A percentile compares a stretch with the other conserved stretches of the same genome.
These are phyloP conservation scores for Ganoderma sp. DNA, from an alignment of 1,284 basidiomycete genomes.

Conservation along the genomic window DNA sequence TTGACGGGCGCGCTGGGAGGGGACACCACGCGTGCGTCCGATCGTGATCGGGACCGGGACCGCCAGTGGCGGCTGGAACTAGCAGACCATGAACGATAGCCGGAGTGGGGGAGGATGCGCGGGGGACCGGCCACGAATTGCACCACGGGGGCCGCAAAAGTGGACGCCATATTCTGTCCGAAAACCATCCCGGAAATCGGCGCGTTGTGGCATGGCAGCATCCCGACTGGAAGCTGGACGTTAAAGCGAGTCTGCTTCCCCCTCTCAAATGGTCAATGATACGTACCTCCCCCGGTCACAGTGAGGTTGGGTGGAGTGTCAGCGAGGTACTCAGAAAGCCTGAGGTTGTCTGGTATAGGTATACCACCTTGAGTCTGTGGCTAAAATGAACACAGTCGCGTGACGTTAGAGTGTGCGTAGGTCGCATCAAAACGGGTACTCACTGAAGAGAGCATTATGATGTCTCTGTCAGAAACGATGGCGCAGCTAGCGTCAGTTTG, in stretches of 20 bases:
- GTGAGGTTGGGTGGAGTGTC: neutral
- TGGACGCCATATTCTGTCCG: neutral
- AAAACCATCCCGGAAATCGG: neutral
- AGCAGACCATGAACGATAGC: neutral
- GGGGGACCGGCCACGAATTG: neutral
- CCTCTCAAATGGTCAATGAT: neutral
- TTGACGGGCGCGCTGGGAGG: neutral
- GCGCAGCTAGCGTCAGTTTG: conserved; percentile 1
- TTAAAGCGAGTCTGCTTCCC: neutral
- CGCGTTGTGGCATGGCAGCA: neutral
- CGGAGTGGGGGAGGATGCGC: neutral
- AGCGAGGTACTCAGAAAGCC: neutral
- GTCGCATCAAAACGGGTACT: neutral
- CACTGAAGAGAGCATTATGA: neutral
- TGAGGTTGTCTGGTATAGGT: neutral
- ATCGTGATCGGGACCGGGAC: neutral
- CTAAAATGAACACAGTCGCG: neutral
- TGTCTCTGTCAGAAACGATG: neutral
- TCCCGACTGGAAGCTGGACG: neutral
- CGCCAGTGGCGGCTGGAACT: neutral
- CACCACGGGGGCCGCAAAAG: neutral
- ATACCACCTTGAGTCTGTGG: neutral
- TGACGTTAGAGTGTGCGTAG: neutral
- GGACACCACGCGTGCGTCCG: neutral
- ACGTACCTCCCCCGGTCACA: conserved; percentile 2